A percentile compares a stretch with the other conserved stretches of the same genome.
phyloP scores from a whole-genome alignment of 495 filamentous ascomycete species.

The Aspergillus baeticus region DNA sequence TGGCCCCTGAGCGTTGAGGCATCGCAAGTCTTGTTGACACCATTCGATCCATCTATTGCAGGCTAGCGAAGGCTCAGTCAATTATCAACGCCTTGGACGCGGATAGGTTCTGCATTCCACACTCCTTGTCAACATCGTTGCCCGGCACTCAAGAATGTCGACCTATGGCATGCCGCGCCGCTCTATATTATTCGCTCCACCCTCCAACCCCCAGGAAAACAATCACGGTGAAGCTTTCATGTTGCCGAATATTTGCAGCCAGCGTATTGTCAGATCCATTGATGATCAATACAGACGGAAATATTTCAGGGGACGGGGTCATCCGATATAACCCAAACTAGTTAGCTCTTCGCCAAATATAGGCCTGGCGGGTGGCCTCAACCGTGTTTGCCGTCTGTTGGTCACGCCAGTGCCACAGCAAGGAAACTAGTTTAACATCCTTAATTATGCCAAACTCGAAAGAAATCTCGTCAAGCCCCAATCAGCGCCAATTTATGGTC shows the following conservation, averaged over 20 bases:
- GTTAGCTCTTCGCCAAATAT: conserved; percentile 19
- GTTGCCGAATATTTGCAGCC: no score
- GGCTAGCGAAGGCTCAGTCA: conserved; percentile 1
- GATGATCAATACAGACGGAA: conserved; percentile 4
- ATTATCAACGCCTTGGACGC: background rate
- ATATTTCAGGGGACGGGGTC: conserved; percentile 22
- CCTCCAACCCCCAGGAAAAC: no score
- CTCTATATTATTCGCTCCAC: no score
- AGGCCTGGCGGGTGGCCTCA: conserved; percentile 7
- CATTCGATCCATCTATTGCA: conserved; percentile 1
- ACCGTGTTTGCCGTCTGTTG: conserved; percentile 24
- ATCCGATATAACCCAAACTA: conserved; percentile 7
- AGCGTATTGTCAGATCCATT: background rate
- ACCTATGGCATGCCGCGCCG: no score
- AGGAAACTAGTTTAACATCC: conserved; percentile 14
- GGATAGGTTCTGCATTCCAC: conserved; percentile 14
- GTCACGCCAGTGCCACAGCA: conserved; percentile 13
- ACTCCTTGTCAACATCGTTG: conserved; percentile 22
- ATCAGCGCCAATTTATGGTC: background rate
- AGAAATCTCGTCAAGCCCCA: background rate
- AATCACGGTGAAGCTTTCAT: no score
- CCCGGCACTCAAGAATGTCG: background rate
- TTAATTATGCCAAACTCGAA: conserved; percentile 18
- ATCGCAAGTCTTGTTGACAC: background rate
- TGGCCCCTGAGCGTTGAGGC: background rate